phyloP scores from a whole-genome alignment of 495 filamentous ascomycete species.

The Elasticomyces elasticus region DNA sequence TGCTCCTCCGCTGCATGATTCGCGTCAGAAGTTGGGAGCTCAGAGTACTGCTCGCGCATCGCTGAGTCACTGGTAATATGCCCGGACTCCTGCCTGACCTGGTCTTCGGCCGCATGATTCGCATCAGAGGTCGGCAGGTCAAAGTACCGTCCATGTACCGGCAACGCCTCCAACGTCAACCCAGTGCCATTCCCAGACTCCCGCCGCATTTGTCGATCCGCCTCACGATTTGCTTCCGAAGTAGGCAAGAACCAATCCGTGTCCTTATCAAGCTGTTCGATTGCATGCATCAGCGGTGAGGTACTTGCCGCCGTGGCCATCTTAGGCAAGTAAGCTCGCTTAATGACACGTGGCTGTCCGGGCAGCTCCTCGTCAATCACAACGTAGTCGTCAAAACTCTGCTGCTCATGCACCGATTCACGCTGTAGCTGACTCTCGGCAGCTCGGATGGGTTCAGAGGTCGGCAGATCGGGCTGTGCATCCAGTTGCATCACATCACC shows the following conservation, averaged over 20 bases:
- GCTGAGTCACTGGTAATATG: background rate
- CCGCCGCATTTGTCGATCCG: background rate
- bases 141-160: background rate
- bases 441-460: background rate
- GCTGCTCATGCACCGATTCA: background rate
- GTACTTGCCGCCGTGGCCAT: too few relatives aligned
- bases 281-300: too few relatives aligned
- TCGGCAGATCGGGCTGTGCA: background rate
- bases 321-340: too few relatives aligned
- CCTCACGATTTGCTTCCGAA: slow-evolving; percentile 4
- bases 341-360: too few relatives aligned
- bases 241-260: background rate
- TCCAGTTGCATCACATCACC: background rate
- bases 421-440: background rate
- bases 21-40: background rate
- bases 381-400: background rate
- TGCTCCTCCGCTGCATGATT: slow-evolving; percentile 12
- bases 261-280: too few relatives aligned
- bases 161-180: background rate
- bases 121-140: slow-evolving; percentile 8
- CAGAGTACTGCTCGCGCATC: background rate
- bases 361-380: background rate
- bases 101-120: slow-evolving; percentile 8
- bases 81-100: background rate
- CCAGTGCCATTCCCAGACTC: background rate